Evolutionary conservation across 2,329 filamentous ascomycete species (phyloP).

Genomic region (Trichophyton rubrum): DNA sequence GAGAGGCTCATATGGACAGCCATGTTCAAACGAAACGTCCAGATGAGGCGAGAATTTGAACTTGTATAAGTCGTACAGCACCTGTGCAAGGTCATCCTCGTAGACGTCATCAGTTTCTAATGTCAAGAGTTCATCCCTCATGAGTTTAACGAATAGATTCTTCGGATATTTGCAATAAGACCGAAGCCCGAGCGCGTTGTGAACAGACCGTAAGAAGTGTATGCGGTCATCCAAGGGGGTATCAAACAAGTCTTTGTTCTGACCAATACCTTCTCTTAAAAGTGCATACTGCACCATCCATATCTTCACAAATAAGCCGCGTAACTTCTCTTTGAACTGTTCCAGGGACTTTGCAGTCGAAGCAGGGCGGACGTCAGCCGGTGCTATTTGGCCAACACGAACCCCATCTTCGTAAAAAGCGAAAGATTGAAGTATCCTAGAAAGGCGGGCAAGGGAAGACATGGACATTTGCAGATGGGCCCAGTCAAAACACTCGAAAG

Average conservation of each 20-base stretch:
- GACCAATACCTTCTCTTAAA: conserved; percentile 59
- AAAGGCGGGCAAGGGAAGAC: conserved; percentile 56
- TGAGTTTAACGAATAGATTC: conserved; percentile 77
- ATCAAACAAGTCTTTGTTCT: conserved; percentile 52
- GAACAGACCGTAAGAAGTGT: conserved; percentile 66
- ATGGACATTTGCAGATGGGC: conserved; percentile 63
- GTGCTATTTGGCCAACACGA: conserved; percentile 57
- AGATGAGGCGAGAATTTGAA: conserved; percentile 59
- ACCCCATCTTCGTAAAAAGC: conserved; percentile 75
- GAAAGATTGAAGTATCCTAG: conserved; percentile 64
- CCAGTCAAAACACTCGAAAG: conserved; percentile 76
- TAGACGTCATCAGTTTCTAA: conserved; percentile 66
- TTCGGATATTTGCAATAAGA: conserved; percentile 75
- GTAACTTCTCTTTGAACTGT: conserved; percentile 54
- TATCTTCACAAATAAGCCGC: conserved; percentile 73
- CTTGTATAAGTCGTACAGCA: conserved; percentile 71
- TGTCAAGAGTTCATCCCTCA: conserved; percentile 71
- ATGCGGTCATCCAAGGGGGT: conserved; percentile 60
- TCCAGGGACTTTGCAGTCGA: conserved; percentile 30
- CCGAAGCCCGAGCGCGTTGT: conserved; percentile 71
- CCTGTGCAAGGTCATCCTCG: conserved; percentile 75
- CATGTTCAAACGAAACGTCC: conserved; percentile 63
- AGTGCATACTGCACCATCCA: conserved; percentile 83
- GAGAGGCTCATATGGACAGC: conserved; percentile 61
- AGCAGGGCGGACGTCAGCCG: conserved; percentile 45